Conservation (phyloP, 441 rosid species). For the Adansonia gregorii region DNA sequence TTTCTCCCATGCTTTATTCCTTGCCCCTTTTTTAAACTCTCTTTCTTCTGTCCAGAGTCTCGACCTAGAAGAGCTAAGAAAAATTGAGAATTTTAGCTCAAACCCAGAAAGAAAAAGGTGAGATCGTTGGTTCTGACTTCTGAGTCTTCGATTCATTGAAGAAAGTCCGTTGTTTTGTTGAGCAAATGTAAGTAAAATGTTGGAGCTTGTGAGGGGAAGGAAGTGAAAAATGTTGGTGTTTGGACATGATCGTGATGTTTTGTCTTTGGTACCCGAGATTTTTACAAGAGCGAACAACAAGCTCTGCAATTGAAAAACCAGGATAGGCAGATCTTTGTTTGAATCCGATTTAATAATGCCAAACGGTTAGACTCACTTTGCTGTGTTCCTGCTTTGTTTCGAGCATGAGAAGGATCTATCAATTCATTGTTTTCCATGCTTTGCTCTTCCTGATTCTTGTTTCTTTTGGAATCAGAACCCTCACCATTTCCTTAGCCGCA, state of each 20-base stretch:
- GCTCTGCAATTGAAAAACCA: conserved; percentile 23
- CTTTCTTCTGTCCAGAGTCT: conserved; percentile 21
- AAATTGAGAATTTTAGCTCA: conserved; percentile 35
- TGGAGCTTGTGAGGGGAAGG: conserved; percentile 17
- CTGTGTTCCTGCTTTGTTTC: conserved; percentile 30
- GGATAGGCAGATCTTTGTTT: conserved; percentile 35
- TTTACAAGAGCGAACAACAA: neutral
- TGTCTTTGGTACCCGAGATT: conserved; percentile 14
- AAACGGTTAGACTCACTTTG: conserved; percentile 56
- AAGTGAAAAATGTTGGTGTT: conserved; percentile 38
- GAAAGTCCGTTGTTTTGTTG: neutral
- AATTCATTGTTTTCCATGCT: conserved; percentile 46
- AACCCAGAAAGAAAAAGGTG: conserved; percentile 38
- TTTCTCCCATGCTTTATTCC: conserved; percentile 29
- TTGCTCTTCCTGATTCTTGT: conserved; percentile 40
- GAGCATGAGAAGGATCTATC: conserved; percentile 69
- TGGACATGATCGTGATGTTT: conserved; percentile 36
- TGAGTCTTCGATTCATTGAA: conserved; percentile 17
- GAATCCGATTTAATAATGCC: conserved; percentile 62
- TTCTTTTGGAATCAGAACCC: conserved; percentile 34
- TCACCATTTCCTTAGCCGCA: conserved; percentile 47
- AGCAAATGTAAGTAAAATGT: conserved; percentile 20
- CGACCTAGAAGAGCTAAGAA: conserved; percentile 15
- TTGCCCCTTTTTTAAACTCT: conserved; percentile 27
- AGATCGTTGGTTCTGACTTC: conserved; percentile 34